Base-by-base conservation (phyloP, 2,329 filamentous ascomycete genomes). In the Onygena corvina region DNA sequence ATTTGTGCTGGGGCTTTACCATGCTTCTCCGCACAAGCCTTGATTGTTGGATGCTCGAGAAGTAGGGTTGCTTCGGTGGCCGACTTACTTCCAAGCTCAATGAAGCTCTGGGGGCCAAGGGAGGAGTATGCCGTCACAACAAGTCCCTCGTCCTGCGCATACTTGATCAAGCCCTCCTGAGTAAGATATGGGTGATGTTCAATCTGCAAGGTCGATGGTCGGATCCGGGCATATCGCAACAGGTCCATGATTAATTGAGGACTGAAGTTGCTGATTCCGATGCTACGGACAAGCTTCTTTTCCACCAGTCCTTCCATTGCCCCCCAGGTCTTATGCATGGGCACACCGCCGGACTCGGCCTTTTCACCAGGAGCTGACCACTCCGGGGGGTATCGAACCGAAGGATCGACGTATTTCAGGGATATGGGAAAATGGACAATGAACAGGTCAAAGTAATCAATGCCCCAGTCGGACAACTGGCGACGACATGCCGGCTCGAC, bases 391-490 rank as follows among this genome's bases (percentile, higher is more conserved):
- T 90, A 89, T 64, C 83, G 81, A 52, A 82, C 81, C 12, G 73
- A 70, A 33, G 86, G 87, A 70, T 88, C 84, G 60, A 93, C 83
- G 67, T 85, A 93, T 71, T 87, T 84, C 59, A 94, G 76, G 34
- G 88, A 79, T 55, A 92, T 79, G 56, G 88, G 87, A 77, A 92
- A 94, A 74, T 94, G 88, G 60, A 93, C 80, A 60, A 90, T 74
- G 77, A 82, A 94, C 57, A 93, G 79, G 67, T 94, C 87, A 67
- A 94, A 89, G 75, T 93, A 93, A 61, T 89, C 86, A 53, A 93
- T 66, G 54, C 83, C 81, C 80, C 85, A 90, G 73, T 90, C 84
- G 57, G 79, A 76, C 54, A 89, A 80, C 70, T 89, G 84, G 63
- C 81, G 82, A 67, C 79, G 79, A 67, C 74, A 76, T 63, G 92